Percentiles rank a stretch among this genome's conserved stretches.
phyloP scores from a whole-genome alignment of 495 filamentous ascomycete genomes.

The Terfezia boudieri region DNA sequence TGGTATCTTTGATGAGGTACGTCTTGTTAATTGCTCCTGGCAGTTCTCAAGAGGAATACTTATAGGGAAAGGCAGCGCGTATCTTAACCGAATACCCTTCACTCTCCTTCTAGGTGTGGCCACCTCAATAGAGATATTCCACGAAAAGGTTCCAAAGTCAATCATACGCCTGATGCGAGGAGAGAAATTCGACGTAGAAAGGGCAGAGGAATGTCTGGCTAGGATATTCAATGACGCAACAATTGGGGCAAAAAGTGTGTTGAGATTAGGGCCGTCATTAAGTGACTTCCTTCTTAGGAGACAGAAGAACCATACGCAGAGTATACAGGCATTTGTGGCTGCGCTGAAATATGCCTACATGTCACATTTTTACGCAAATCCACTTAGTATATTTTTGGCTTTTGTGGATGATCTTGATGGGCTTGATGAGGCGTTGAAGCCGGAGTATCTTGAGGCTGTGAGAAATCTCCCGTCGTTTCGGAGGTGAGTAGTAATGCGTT shows the following conservation, averaged over 20 bases:
- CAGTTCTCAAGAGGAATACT: not conserved
- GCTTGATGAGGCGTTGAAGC: slow-evolving; percentile 24
- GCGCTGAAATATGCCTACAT: slow-evolving; percentile 86
- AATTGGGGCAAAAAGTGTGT: slow-evolving; percentile 26
- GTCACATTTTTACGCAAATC: slow-evolving; percentile 88
- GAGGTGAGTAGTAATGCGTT: slow-evolving; percentile 21
- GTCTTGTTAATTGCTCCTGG: slow-evolving; percentile 4
- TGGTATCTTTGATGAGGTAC: slow-evolving; percentile 58
- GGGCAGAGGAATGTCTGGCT: slow-evolving; percentile 51
- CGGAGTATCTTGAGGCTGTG: slow-evolving; percentile 48
- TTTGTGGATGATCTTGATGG: slow-evolving; percentile 15
- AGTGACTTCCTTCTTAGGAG: slow-evolving; percentile 44
- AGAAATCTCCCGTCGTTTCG: slow-evolving; percentile 64
- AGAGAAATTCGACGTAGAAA: slow-evolving; percentile 62
- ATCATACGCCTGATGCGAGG: slow-evolving; percentile 50
- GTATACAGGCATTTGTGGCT: slow-evolving; percentile 54
- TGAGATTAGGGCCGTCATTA: slow-evolving; percentile 48
- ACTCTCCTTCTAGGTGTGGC: slow-evolving; percentile 70
- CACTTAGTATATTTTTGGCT: slow-evolving; percentile 44
- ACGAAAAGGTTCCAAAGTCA: slow-evolving; percentile 56
- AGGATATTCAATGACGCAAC: slow-evolving; percentile 52
- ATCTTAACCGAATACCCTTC: slow-evolving; percentile 76
- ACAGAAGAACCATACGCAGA: slow-evolving; percentile 69
- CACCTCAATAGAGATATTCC: slow-evolving; percentile 75
- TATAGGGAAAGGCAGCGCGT: slow-evolving; percentile 35